Evolutionary conservation across 345 rosid species (phyloP), one percentile per base, ranked within the genome.

Genomic region (Pelargonium nanum): DNA sequence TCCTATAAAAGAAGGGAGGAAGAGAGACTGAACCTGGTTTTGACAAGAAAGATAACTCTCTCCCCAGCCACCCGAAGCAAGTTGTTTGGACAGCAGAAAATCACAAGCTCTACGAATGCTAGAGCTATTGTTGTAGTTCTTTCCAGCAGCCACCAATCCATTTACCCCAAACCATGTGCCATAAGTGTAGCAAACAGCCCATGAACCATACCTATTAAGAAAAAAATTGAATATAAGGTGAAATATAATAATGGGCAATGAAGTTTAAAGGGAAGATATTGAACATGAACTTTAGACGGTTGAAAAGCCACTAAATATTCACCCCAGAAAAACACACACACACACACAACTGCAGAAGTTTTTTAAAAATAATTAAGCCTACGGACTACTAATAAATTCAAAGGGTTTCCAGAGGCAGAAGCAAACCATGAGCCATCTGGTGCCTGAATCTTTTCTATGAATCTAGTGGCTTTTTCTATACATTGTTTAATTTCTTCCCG

Each of bases 11-110:
- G 13, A 44, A 19, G 32, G 20, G 19, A 16, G 20, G 19, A 50
- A 32, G 62, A 59, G 34, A 28, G 20, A 64, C 25, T 57, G 24
- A 63, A 89, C 94, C 95, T 89, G 84, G 60, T 84, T 76, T 82
- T 87, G 93, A 72, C 97, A 92, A 66, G 97, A 89, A 68, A 89
- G 88, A 62, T 92, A 92, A 74, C 97, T 89, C 78, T 92, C 97
- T 74, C 97, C 98, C 99, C 99, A 93, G 53, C 99, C 96, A 20
- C 95, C 99, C 3, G 90, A 84, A 56, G 82, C 58, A 59, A 71
- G 71, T 77, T 93, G 99, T 76, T 87, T 87, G 53, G 96, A 89
- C 68, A 89, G 63, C 65, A 89, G 81, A 80, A 89, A 89, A 40
- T 87, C 80, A 61, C 94, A 89, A 65, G 96, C 97, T 78, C 80